Percentiles rank a stretch among this genome's conserved stretches.
These are phyloP conservation scores for Forsythia viridissima DNA, from an alignment of 257 asterid genomes.

Conservation along the genomic window DNA sequence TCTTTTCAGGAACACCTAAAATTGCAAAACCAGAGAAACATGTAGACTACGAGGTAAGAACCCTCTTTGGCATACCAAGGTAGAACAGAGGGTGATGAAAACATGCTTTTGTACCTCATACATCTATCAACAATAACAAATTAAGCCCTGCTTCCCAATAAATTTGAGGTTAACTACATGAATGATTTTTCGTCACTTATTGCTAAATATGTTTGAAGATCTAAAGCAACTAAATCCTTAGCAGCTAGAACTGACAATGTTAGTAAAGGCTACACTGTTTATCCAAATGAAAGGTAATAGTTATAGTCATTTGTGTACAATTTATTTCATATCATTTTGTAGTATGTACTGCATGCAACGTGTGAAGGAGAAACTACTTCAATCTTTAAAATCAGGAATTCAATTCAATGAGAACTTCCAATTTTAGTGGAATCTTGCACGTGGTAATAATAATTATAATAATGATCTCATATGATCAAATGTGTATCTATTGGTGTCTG, in stretches of 20 bases:
- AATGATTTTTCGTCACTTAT: no score
- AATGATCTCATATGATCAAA: not conserved
- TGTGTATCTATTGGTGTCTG: constrained; percentile 53
- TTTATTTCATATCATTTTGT: not conserved
- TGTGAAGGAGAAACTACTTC: no score
- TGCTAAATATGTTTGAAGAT: no score
- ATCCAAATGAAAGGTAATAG: constrained; percentile 86
- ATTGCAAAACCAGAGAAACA: constrained; percentile 80
- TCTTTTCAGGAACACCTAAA: constrained; percentile 80
- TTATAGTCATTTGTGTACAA: not conserved
- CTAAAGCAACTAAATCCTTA: no score
- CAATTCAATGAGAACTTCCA: no score
- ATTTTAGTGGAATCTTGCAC: not conserved
- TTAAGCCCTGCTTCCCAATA: no score
- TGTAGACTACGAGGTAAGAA: constrained; percentile 57
- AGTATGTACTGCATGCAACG: not conserved
- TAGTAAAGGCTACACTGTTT: constrained; percentile 41
- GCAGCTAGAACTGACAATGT: no score
- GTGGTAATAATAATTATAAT: not conserved
- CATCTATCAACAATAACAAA: no score
- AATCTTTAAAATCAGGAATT: no score
- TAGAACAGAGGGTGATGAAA: no score
- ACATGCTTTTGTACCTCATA: no score
- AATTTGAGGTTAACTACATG: no score
- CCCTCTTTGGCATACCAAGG: not conserved